These are phyloP conservation scores for Tuber borchii DNA, from an alignment of 495 filamentous ascomycete genomes.

Conservation along the genomic window DNA sequence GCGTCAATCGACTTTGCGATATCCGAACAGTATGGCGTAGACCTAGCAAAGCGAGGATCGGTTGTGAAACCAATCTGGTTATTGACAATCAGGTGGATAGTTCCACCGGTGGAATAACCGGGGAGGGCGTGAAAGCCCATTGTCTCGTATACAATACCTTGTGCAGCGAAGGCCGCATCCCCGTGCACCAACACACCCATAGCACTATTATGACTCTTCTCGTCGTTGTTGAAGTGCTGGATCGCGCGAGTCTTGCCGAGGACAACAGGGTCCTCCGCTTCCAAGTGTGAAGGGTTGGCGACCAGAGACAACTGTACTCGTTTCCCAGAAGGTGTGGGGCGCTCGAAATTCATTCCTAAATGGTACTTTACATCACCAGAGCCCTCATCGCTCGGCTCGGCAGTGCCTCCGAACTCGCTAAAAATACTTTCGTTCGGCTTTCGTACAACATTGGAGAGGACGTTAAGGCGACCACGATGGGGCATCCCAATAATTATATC, in stretches of 20 bases:
- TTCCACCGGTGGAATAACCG: conserved; percentile 93
- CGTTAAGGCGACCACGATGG: conserved; percentile 95
- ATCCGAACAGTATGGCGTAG: conserved; percentile 97
- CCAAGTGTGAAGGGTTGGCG: conserved; percentile 95
- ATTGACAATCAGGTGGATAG: conserved; percentile 95
- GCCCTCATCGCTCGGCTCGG: conserved; percentile 86
- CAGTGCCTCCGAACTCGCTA: conserved; percentile 87
- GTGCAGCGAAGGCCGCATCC: conserved; percentile 91
- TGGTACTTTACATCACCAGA: conserved; percentile 99
- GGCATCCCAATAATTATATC: conserved; percentile 99
- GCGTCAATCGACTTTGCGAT: conserved; percentile 98
- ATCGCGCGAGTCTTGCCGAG: conserved; percentile 95
- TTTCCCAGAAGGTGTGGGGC: conserved; percentile 95
- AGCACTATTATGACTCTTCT: conserved; percentile 74
- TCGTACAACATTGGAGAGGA: conserved; percentile 94
- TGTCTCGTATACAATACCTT: conserved; percentile 97
- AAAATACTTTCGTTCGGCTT: conserved; percentile 99
- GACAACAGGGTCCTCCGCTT: conserved; percentile 96
- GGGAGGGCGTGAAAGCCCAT: conserved; percentile 94
- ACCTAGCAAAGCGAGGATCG: conserved; percentile 94
- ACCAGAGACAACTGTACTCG: conserved; percentile 96
- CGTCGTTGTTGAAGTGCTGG: conserved; percentile 97
- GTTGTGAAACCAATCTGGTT: conserved; percentile 99
- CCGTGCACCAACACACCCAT: conserved; percentile 96
- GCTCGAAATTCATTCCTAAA: conserved; percentile 99